Evolutionary conservation across 768 basidiomycete genomes (phyloP), one percentile per base, ranked within the genome.

Genomic region (Obba rivulosa): DNA sequence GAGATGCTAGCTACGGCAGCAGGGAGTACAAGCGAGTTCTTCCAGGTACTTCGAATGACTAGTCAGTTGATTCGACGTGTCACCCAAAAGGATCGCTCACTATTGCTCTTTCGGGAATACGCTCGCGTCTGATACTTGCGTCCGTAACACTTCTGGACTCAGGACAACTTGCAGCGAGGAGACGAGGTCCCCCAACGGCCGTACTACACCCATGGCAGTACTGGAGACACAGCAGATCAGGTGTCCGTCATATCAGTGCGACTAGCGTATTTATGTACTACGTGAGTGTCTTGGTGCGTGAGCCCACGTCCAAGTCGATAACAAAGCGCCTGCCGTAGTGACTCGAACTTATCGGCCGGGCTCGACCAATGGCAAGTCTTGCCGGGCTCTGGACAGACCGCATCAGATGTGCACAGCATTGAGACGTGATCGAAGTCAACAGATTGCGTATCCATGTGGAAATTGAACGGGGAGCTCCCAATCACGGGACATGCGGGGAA

Each of bases 11-110:
- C 46, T 9, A 52, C 51, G 17, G 25, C 31, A 0, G 42, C 49
- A 2, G 57, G 52, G 23, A 55, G 51, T 3, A 43, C 40, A n/a
- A 55, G 49, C 3, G 49, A 34, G 40, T 58, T 43, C 21, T 34
- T 31, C 43, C 49, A 58, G 2, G 55, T 17, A n/a, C 45, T 49
- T 22, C 34, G 9, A 18, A 3, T 20, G 1, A 20, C 4, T 24
- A 4, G 36, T 35, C 28, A 46, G 43, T 7, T 22, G 34, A 9
- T n/a, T 35, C 34, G 11, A 25, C 9, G n/a, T 9, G 9, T 35
- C n/a, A n/a, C 9, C 9, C 34, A n/a, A 9, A 35, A 9, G 9
- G 9, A 9, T n/a, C n/a, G 34, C n/a, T 35, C n/a, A 9, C 34
- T n/a, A 35, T 35, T 9, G n/a, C 34, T 35, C 34, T n/a, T 9